Evolutionary conservation across 305 asterid genomes (phyloP).

Genomic region (Solanum aculeatissimum): DNA sequence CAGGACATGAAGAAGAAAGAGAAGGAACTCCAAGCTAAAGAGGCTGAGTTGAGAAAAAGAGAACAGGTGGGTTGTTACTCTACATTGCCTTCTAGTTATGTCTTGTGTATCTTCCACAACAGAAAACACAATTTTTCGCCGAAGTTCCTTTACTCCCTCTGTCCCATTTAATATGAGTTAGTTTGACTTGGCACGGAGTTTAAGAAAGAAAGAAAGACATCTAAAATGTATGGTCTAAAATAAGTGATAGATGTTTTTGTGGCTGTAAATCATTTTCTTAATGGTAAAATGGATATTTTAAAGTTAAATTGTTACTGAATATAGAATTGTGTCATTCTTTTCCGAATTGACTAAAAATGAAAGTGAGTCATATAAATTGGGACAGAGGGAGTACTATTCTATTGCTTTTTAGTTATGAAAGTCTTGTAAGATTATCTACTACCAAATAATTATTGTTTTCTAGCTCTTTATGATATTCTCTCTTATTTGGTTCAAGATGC

Average conservation of each 20-base stretch:
- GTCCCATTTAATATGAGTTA: too few relatives aligned
- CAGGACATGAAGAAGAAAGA: slow-evolving; percentile 68
- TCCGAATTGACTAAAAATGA: too few relatives aligned
- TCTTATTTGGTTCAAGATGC: background rate
- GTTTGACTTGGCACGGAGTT: too few relatives aligned
- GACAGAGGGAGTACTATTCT: background rate
- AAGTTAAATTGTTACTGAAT: too few relatives aligned
- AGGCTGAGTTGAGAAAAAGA: slow-evolving; percentile 71
- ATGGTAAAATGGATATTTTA: too few relatives aligned
- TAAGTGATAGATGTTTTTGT: too few relatives aligned
- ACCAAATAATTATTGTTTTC: background rate
- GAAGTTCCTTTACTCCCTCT: background rate
- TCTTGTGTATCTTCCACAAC: background rate
- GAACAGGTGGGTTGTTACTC: slow-evolving; percentile 49
- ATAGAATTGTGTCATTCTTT: too few relatives aligned
- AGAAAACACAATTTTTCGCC: background rate
- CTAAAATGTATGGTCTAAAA: too few relatives aligned
- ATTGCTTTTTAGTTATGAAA: background rate
- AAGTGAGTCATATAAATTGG: too few relatives aligned
- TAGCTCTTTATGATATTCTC: background rate
- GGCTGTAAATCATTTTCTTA: too few relatives aligned
- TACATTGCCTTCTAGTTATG: background rate
- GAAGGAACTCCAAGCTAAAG: slow-evolving; percentile 81
- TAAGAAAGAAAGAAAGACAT: too few relatives aligned
- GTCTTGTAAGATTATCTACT: background rate